Conservation (phyloP, 495 filamentous ascomycete species). For the Tuber aestivum region DNA sequence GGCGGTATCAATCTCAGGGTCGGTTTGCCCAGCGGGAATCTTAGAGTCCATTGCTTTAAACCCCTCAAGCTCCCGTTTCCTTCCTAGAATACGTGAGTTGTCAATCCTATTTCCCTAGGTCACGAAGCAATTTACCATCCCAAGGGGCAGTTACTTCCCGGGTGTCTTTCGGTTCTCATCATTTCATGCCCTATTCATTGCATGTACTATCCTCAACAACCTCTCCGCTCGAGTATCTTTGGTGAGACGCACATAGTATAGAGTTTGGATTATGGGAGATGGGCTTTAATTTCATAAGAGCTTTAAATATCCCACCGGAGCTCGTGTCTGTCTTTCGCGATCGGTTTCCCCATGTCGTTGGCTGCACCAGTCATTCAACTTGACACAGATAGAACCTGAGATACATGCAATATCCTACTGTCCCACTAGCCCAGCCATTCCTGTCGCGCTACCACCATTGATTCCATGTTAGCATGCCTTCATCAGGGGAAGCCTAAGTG, state of each 20-base stretch:
- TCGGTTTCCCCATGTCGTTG: conserved; percentile 7
- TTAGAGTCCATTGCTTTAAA: not conserved
- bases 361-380: conserved; percentile 11
- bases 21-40: not conserved
- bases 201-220: not conserved
- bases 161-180: not conserved
- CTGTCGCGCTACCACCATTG: conserved; percentile 23
- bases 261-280: not conserved
- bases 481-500: not conserved
- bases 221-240: not conserved
- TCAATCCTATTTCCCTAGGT: not conserved
- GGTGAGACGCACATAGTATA: not conserved
- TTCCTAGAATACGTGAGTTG: not conserved
- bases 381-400: conserved; percentile 7
- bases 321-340: not conserved
- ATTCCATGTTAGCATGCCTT: conserved; percentile 3
- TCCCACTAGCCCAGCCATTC: conserved; percentile 1
- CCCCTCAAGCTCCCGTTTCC: not conserved
- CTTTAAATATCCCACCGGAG: not conserved
- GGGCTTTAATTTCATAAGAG: not conserved
- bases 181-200: not conserved
- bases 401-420: conserved; percentile 5
- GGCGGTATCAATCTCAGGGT: not conserved
- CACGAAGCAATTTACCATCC: not conserved
- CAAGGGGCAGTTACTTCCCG: not conserved